Percentiles rank a stretch among this genome's conserved stretches.
Conservation (phyloP, 2,329 filamentous ascomycete genomes). For the Scedosporium minutisporum region DNA sequence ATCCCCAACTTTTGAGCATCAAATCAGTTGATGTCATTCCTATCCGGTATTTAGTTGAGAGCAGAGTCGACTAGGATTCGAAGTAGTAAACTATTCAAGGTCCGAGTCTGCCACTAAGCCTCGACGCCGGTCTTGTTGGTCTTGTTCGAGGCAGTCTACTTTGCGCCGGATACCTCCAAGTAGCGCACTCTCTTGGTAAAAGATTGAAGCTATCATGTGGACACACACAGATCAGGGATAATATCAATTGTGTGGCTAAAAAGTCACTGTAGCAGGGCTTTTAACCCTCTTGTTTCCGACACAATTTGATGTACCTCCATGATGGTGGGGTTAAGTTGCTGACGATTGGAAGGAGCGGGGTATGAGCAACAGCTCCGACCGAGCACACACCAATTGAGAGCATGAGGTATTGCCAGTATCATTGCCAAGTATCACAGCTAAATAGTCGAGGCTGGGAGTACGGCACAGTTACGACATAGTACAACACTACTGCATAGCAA, state of each 20-base stretch:
- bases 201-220: neutral
- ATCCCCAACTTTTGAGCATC: no score
- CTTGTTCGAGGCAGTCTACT: no score
- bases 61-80: no score
- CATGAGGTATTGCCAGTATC: neutral
- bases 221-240: neutral
- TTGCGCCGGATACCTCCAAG: no score
- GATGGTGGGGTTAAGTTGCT: conserved; percentile 1
- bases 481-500: neutral
- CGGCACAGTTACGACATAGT: neutral
- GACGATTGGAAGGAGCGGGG: neutral
- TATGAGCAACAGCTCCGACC: neutral
- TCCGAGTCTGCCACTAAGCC: no score
- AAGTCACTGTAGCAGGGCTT: conserved; percentile 1
- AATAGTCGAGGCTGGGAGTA: neutral
- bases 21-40: no score
- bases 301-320: neutral
- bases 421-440: neutral
- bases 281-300: conserved; percentile 1
- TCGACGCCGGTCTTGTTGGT: no score
- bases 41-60: no score
- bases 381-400: neutral
- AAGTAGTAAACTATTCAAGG: no score
- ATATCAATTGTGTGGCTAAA: conserved; percentile 1
- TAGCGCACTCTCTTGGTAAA: no score